Evolutionary conservation across 495 filamentous ascomycete genomes (phyloP).

Genomic region (Haplographium delicatum): DNA sequence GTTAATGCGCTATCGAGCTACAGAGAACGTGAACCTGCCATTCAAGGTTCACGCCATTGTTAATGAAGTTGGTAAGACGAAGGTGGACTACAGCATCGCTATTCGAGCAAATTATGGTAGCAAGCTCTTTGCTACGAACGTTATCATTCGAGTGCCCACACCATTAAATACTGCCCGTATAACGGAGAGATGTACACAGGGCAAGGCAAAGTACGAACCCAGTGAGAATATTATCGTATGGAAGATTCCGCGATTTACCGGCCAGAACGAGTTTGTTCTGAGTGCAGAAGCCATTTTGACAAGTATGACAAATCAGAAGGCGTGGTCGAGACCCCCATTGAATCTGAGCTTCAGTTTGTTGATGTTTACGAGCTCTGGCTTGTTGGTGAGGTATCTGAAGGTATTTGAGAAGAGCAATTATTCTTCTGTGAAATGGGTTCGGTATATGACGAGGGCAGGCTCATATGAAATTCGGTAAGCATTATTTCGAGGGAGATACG

Average conservation of each 20-base stretch:
- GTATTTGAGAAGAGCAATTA: constrained; percentile 99
- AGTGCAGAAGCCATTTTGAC: constrained; percentile 90
- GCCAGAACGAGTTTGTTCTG: constrained; percentile 90
- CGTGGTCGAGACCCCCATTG: constrained; percentile 91
- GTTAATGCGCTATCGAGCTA: constrained; percentile 98
- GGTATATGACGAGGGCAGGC: constrained; percentile 96
- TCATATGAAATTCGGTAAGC: constrained; percentile 70
- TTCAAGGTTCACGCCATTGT: constrained; percentile 99
- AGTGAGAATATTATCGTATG: constrained; percentile 97
- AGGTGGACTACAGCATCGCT: constrained; percentile 97
- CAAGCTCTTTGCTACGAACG: constrained; percentile 97
- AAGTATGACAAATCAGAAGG: constrained; percentile 97
- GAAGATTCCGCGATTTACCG: constrained; percentile 97
- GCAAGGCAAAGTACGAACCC: constrained; percentile 97
- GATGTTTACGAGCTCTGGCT: constrained; percentile 94
- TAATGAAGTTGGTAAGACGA: constrained; percentile 93
- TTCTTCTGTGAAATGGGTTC: constrained; percentile 96
- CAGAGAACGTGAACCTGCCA: constrained; percentile 97
- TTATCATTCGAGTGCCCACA: constrained; percentile 91
- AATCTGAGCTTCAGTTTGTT: constrained; percentile 87
- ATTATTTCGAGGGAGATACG: not conserved
- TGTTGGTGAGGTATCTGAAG: constrained; percentile 93
- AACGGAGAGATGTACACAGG: constrained; percentile 88
- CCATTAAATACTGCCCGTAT: constrained; percentile 95
- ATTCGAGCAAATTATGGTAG: constrained; percentile 94